These are phyloP conservation scores for Voacanga thouarsii DNA, from an alignment of 257 asterid species.

Conservation along the genomic window DNA sequence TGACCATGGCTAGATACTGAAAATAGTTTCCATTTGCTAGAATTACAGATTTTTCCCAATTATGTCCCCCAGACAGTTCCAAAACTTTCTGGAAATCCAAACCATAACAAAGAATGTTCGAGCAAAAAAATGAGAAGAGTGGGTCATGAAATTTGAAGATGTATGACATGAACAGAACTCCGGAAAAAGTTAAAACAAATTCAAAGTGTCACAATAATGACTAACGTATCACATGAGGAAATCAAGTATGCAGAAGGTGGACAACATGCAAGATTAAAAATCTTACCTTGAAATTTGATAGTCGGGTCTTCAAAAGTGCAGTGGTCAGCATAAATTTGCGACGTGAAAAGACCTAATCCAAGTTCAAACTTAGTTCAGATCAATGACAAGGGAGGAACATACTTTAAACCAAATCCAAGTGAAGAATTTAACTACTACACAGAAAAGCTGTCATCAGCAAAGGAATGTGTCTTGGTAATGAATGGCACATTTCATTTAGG, in stretches of 20 bases:
- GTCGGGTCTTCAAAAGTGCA: slow-evolving; percentile 92
- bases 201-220: background rate
- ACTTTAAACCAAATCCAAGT: background rate
- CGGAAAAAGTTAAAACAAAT: background rate
- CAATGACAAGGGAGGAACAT: background rate
- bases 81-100: background rate
- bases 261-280: background rate
- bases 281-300: slow-evolving; percentile 66
- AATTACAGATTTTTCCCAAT: background rate
- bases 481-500: background rate
- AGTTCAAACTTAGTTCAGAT: slow-evolving; percentile 17
- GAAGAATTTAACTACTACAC: background rate
- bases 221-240: background rate
- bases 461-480: background rate
- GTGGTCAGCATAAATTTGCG: slow-evolving; percentile 65
- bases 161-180: background rate
- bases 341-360: slow-evolving; percentile 55
- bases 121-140: background rate
- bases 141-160: background rate
- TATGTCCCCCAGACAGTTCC: background rate
- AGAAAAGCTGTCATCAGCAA: background rate
- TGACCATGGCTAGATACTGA: background rate
- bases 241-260: slow-evolving; percentile 10
- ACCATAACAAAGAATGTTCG: background rate
- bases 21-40: background rate